Evolutionary conservation across 1,284 basidiomycete species (phyloP).

Genomic region (Rhodotorula sp.): DNA sequence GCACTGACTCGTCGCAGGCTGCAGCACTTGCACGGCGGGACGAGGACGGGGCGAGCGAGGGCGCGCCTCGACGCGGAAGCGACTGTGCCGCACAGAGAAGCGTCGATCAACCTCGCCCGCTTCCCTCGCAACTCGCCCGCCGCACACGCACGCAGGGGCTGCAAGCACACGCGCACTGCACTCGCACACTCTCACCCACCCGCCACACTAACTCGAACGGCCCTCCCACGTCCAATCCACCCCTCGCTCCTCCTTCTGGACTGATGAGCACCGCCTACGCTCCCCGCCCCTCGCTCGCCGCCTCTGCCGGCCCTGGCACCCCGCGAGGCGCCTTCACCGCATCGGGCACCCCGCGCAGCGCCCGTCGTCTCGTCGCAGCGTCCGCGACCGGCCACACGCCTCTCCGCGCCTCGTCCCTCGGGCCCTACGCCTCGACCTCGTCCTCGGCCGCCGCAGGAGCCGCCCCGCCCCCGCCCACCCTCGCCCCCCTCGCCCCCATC

Average conservation of each 20-base stretch:
- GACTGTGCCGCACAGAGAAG: neutral
- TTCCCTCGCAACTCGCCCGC: too few species aligned
- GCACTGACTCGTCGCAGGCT: neutral
- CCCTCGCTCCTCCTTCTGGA: neutral
- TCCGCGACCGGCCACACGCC: neutral
- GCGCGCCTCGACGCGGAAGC: neutral
- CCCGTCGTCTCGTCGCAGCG: constrained; percentile 14
- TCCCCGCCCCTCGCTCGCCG: constrained; percentile 59
- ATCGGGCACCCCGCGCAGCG: constrained; percentile 50
- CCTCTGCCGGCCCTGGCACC: constrained; percentile 66
- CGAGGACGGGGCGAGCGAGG: too few species aligned
- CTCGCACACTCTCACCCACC: neutral
- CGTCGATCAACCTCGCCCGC: constrained; percentile 23
- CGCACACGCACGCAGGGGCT: neutral
- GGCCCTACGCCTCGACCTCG: constrained; percentile 8
- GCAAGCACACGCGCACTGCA: neutral
- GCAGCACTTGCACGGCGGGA: neutral
- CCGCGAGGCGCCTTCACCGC: constrained; percentile 69
- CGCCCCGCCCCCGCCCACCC: neutral
- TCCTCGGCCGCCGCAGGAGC: neutral
- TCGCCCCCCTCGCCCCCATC: constrained; percentile 18
- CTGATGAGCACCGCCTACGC: constrained; percentile 49
- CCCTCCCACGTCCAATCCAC: neutral
- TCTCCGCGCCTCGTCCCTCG: neutral
- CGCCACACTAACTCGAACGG: neutral